These are phyloP conservation scores for Trypanosoma melophagium DNA, from an alignment of 208 protist genomes.

Conservation along the genomic window DNA sequence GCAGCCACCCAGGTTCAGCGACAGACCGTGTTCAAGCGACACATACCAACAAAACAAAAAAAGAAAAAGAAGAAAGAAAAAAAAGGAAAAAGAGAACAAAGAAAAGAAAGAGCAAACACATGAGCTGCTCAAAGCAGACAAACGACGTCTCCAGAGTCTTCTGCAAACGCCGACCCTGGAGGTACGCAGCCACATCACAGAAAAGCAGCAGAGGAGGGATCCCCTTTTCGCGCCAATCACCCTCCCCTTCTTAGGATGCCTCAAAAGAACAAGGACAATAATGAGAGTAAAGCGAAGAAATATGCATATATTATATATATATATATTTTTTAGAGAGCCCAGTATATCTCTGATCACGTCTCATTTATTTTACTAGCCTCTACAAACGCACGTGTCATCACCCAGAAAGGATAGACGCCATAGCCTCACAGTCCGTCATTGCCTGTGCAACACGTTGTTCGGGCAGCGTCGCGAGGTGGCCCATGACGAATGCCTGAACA, in stretches of 20 bases:
- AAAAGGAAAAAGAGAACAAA: conserved; percentile 1
- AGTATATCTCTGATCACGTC: background rate
- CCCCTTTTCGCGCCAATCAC: no score
- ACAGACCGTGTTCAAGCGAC: no score
- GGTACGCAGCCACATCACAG: no score
- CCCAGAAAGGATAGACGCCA: conserved; percentile 26
- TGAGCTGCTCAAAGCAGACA: background rate
- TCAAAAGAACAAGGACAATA: conserved; percentile 14
- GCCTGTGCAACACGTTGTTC: conserved; percentile 44
- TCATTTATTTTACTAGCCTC: background rate
- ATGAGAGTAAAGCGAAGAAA: background rate
- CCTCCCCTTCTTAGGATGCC: no score
- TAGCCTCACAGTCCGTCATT: conserved; percentile 32
- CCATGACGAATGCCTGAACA: conserved; percentile 37
- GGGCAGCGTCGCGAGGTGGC: conserved; percentile 37
- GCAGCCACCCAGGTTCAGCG: no score
- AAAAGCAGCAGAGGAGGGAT: no score
- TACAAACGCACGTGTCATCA: background rate
- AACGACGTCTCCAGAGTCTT: background rate
- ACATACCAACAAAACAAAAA: no score
- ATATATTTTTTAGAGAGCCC: no score
- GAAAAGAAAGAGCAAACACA: background rate
- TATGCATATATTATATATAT: no score
- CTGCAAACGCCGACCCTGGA: no score
- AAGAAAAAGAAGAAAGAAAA: conserved; percentile 18